These are phyloP conservation scores for Pisolithus thermaeus DNA, from an alignment of 1,284 basidiomycete species.

Conservation along the genomic window DNA sequence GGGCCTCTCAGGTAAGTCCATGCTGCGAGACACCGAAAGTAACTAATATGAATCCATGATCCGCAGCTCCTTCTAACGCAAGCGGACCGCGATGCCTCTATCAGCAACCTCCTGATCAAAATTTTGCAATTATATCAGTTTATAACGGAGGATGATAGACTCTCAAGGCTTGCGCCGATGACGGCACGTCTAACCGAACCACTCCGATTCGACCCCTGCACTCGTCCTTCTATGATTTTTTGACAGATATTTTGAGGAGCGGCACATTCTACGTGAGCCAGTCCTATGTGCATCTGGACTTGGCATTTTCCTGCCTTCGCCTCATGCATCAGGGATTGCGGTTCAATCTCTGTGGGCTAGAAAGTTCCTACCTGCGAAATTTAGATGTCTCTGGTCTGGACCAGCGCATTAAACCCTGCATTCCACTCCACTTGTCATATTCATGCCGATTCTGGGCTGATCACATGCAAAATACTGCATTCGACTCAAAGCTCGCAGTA, in stretches of 20 bases:
- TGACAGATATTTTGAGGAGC: not conserved
- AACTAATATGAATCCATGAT: too few species aligned
- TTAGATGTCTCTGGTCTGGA: slow-evolving; percentile 12
- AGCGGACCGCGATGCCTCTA: too few species aligned
- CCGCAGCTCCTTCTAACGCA: too few species aligned
- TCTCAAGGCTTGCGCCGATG: too few species aligned
- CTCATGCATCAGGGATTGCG: slow-evolving; percentile 21
- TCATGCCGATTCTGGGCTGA: slow-evolving; percentile 20
- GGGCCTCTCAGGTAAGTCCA: too few species aligned
- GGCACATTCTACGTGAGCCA: slow-evolving; percentile 5
- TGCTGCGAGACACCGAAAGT: too few species aligned
- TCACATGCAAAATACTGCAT: slow-evolving; percentile 14
- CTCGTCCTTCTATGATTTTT: slow-evolving; percentile 12
- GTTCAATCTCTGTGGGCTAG: slow-evolving; percentile 27
- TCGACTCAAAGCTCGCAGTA: not conserved
- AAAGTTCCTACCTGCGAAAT: slow-evolving; percentile 23
- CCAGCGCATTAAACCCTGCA: slow-evolving; percentile 5
- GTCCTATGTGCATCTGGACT: slow-evolving; percentile 2
- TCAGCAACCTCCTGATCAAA: too few species aligned
- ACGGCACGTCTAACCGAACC: too few species aligned
- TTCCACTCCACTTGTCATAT: slow-evolving; percentile 20
- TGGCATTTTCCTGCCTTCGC: slow-evolving; percentile 13
- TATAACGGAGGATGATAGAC: too few species aligned
- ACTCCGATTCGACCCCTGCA: slow-evolving; percentile 5
- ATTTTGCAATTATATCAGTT: too few species aligned